Evolutionary conservation across 2,329 filamentous ascomycete species (phyloP).

Genomic region (Penicillium sp.): DNA sequence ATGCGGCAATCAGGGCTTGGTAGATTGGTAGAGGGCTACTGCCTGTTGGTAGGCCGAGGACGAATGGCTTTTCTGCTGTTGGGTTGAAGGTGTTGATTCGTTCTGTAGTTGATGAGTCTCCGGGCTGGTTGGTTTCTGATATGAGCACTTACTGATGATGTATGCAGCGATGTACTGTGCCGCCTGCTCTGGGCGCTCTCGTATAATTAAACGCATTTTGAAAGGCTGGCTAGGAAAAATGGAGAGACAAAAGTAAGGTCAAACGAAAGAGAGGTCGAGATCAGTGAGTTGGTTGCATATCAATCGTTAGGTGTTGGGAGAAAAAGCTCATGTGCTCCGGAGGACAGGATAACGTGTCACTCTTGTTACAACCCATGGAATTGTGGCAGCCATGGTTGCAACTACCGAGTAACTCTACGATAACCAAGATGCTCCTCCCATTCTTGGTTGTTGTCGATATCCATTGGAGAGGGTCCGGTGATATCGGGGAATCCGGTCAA

Average conservation of each 20-base stretch:
- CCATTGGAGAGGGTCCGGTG: neutral
- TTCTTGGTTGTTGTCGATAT: neutral
- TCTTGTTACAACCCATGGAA: neutral
- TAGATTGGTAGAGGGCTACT: neutral
- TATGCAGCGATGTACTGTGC: neutral
- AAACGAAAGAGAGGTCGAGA: neutral
- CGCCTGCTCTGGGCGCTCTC: neutral
- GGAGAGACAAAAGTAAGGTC: neutral
- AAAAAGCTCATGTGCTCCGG: neutral
- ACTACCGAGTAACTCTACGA: neutral
- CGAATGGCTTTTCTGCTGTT: neutral
- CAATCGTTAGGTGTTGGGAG: neutral
- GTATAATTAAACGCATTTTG: neutral
- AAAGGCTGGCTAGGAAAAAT: no score
- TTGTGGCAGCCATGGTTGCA: neutral
- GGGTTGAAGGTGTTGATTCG: neutral
- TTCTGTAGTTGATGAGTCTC: neutral
- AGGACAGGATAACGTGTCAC: neutral
- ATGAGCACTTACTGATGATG: neutral
- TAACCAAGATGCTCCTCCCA: neutral
- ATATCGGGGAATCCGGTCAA: slow-evolving; percentile 1
- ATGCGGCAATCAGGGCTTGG: neutral
- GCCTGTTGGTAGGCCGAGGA: neutral
- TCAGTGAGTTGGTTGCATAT: neutral
- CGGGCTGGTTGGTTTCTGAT: neutral